phyloP scores from a whole-genome alignment of 208 protist species.

The Leishmania braziliensis region DNA sequence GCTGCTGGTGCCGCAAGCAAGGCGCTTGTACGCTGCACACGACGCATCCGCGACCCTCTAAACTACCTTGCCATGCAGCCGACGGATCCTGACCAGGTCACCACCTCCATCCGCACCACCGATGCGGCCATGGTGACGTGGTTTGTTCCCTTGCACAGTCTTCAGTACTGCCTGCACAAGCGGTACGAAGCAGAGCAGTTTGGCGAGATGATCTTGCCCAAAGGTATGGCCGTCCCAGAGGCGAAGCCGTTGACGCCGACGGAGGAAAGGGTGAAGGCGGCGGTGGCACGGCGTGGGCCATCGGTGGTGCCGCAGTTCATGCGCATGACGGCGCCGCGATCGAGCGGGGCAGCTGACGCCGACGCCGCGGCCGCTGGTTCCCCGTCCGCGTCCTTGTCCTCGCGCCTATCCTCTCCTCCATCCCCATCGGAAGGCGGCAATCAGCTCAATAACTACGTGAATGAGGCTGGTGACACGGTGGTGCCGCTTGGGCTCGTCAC shows the following conservation, averaged over 20 bases:
- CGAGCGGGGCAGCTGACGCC: neutral
- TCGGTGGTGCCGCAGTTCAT: slow-evolving; percentile 29
- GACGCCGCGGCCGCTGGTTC: neutral
- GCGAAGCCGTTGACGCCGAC: slow-evolving; percentile 46
- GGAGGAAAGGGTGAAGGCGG: slow-evolving; percentile 24
- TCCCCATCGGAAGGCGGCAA: slow-evolving; percentile 26
- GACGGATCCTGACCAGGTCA: slow-evolving; percentile 67
- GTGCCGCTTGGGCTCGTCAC: slow-evolving; percentile 82
- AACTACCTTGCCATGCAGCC: slow-evolving; percentile 86
- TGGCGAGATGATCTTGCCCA: slow-evolving; percentile 61
- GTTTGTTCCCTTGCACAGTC: slow-evolving; percentile 70
- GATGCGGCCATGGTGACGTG: slow-evolving; percentile 81
- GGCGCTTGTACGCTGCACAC: slow-evolving; percentile 63
- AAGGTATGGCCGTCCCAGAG: slow-evolving; percentile 35
- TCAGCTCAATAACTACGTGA: slow-evolving; percentile 50
- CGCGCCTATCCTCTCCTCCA: slow-evolving; percentile 8
- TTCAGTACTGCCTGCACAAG: slow-evolving; percentile 67
- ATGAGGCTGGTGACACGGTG: slow-evolving; percentile 38
- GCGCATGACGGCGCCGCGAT: slow-evolving; percentile 35
- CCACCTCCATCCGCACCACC: slow-evolving; percentile 60
- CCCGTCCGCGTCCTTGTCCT: neutral
- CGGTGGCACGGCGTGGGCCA: slow-evolving; percentile 25
- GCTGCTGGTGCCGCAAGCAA: slow-evolving; percentile 16
- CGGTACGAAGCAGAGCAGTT: slow-evolving; percentile 87
- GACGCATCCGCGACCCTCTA: slow-evolving; percentile 74